A percentile compares a stretch with the other conserved stretches of the same genome.
phyloP scores from a whole-genome alignment of 1,139 yeast species.

The Wickerhamomyces sp. region DNA sequence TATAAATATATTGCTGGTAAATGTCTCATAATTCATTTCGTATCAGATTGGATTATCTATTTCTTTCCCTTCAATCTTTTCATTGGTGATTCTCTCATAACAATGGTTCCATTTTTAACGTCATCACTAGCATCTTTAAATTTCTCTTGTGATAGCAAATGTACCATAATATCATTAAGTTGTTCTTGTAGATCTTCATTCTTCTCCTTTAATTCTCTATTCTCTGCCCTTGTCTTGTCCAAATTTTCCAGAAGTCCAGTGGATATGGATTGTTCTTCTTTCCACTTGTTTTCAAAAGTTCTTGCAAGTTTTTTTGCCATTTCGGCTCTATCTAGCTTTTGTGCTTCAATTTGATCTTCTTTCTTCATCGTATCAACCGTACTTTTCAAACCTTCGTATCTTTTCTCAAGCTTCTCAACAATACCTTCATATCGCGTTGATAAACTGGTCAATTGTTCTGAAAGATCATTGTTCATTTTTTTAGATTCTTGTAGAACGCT shows the following conservation, averaged over 20 bases:
- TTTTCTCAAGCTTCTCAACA: conserved; percentile 23
- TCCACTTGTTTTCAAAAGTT: conserved; percentile 28
- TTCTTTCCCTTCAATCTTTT: conserved; percentile 1
- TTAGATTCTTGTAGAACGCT: conserved; percentile 9
- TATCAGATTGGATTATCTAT: background rate
- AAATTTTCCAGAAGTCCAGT: conserved; percentile 55
- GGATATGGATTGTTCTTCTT: conserved; percentile 48
- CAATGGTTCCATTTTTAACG: conserved; percentile 64
- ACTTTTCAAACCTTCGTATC: conserved; percentile 21
- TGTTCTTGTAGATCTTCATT: conserved; percentile 61
- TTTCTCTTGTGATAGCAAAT: conserved; percentile 66
- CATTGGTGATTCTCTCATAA: conserved; percentile 26
- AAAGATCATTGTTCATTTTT: too few species aligned
- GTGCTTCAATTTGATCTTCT: conserved; percentile 30
- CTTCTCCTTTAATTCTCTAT: conserved; percentile 29
- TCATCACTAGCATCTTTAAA: conserved; percentile 67
- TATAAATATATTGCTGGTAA: too few species aligned
- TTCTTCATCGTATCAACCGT: conserved; percentile 24
- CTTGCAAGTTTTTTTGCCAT: conserved; percentile 24
- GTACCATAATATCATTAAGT: conserved; percentile 77
- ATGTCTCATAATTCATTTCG: background rate
- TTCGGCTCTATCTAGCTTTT: conserved; percentile 25
- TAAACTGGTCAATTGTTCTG: too few species aligned
- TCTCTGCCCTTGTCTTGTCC: conserved; percentile 39
- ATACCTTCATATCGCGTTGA: too few species aligned